These are phyloP conservation scores for Eucalyptus fibrosa DNA, from an alignment of 345 rosid species.

Conservation along the genomic window DNA sequence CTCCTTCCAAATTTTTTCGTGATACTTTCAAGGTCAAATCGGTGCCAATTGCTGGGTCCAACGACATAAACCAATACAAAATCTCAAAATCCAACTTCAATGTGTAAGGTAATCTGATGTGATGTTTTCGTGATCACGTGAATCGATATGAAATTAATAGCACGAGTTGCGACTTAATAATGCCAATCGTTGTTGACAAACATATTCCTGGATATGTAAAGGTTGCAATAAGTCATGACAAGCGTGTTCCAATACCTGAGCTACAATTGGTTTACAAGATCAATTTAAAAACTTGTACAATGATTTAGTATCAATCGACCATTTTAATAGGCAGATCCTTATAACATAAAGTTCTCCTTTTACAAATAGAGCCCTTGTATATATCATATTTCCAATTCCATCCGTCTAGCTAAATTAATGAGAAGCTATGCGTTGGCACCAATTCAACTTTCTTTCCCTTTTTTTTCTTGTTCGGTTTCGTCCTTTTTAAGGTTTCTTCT, in stretches of 20 bases:
- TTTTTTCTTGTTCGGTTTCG: neutral
- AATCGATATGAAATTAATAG: neutral
- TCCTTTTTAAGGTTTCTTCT: neutral
- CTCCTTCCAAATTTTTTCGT: neutral
- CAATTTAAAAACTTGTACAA: neutral
- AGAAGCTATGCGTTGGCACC: neutral
- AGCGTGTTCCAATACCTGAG: fast-evolving
- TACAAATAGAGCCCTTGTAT: neutral
- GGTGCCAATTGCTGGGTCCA: neutral
- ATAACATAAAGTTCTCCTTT: neutral
- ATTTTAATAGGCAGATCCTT: fast-evolving
- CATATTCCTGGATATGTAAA: fast-evolving
- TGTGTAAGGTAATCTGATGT: neutral
- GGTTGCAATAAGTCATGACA: neutral
- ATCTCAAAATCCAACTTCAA: neutral
- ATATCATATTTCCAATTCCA: neutral
- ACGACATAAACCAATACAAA: neutral
- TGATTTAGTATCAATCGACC: neutral
- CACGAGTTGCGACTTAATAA: neutral
- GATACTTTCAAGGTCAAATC: neutral
- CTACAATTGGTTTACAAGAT: neutral
- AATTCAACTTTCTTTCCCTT: neutral
- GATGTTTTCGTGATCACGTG: neutral
- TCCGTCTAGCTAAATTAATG: neutral
- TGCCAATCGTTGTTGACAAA: neutral